Conservation (phyloP, 2,329 filamentous ascomycete genomes). For the Trichophyton rubrum region DNA sequence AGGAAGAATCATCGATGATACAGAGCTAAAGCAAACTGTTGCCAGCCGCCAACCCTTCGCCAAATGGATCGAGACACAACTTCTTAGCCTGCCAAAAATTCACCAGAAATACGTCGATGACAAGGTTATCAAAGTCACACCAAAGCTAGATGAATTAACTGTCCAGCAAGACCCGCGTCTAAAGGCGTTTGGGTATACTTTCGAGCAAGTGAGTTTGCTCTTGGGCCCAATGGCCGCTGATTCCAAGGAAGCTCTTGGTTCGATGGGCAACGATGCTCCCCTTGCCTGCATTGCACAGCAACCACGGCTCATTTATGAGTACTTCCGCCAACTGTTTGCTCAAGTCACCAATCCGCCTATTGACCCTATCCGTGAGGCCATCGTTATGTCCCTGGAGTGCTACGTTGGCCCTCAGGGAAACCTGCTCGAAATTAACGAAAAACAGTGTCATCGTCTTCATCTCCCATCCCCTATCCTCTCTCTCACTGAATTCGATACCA, state of each 20-base stretch:
- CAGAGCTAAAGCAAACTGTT: constrained; percentile 80
- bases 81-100: constrained; percentile 68
- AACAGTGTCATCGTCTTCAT: constrained; percentile 74
- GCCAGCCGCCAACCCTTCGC: constrained; percentile 79
- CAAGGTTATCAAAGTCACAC: constrained; percentile 46
- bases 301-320: constrained; percentile 81
- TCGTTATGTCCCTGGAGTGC: constrained; percentile 95
- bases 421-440: constrained; percentile 80
- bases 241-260: constrained; percentile 91
- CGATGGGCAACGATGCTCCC: constrained; percentile 95
- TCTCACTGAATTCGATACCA: constrained; percentile 77
- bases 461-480: constrained; percentile 82
- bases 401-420: constrained; percentile 96
- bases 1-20: constrained; percentile 87
- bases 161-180: constrained; percentile 77
- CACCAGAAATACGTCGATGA: constrained; percentile 44
- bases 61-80: constrained; percentile 72
- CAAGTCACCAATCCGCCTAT: constrained; percentile 98
- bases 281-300: constrained; percentile 83
- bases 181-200: constrained; percentile 82
- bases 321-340: constrained; percentile 94
- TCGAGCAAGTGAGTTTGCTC: constrained; percentile 85
- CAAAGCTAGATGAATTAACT: constrained; percentile 53
- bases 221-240: constrained; percentile 93
- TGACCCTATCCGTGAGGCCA: constrained; percentile 90